Base-by-base conservation (phyloP, 139 green algal genomes). In the Tetradesmus obliquus region DNA sequence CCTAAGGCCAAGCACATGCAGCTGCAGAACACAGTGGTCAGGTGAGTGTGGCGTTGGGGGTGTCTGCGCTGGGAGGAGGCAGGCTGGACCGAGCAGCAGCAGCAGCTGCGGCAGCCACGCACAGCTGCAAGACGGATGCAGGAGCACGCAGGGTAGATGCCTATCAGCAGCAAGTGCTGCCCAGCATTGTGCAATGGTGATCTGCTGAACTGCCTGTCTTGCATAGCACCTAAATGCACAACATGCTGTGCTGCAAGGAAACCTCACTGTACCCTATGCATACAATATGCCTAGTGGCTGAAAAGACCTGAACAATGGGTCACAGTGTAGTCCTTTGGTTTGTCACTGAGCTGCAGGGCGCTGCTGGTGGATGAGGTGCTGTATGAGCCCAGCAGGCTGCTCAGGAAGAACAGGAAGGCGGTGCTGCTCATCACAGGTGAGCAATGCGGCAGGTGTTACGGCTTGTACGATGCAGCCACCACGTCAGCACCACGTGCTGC, bases 331-430 rank as follows among this genome's bases (percentile, higher is more conserved):
- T 17, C 10, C n/a, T 6, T 13, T 71, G 60, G 15, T n/a, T 76
- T 66, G 57, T 45, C 57, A 19, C 66, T 24, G 17, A 0, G 7
- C n/a, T 82, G n/a, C 86, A 90, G 86, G 54, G 86, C 86, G 3
- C 22, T 90, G 86, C 53, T 90, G 20, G 86, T 84, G 10, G 86
- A 84, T 19, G 66, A 81, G 74, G 86, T 90, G 20, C 19, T 79
- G 17, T 90, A 90, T 84, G 86, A 83, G 53, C 86, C 86, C 53
- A 84, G 86, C 86, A 71, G 53, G 53, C 71, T 83, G 19, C 71
- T 90, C 20, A 90, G 22, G 71, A 81, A 81, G 17, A 90, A 32
- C 86, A 69, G 76, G 13, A 58, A 55, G 13, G 86, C 86, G 74
- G 86, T 90, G 53, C 9, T 84, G 71, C 53, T 90, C 15, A 84